These are phyloP conservation scores for Apiospora saccharicola DNA, from an alignment of 2,329 filamentous ascomycete genomes.

Conservation along the genomic window DNA sequence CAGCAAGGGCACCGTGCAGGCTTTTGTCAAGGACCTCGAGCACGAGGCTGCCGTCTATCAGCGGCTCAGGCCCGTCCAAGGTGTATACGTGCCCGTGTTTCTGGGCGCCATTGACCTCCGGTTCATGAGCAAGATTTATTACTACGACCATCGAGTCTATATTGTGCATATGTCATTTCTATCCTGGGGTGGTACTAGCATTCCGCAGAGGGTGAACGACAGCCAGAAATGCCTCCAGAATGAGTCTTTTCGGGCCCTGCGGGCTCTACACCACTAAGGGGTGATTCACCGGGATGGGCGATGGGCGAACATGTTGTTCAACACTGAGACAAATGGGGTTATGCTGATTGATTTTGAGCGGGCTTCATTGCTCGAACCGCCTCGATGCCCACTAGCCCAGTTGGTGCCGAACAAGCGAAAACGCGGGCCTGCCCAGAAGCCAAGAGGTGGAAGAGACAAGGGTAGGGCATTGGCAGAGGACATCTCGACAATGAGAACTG, in stretches of 20 bases:
- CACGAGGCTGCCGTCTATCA: constrained; percentile 16
- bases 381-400: not conserved
- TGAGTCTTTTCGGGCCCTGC: constrained; percentile 8
- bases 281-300: constrained; percentile 11
- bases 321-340: not conserved
- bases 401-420: constrained; percentile 17
- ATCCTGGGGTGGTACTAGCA: constrained; percentile 13
- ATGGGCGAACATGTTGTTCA: constrained; percentile 15
- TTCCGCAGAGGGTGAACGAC: constrained; percentile 7
- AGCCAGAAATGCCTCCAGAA: not conserved
- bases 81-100: constrained; percentile 20
- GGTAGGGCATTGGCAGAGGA: not conserved
- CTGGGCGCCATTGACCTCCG: constrained; percentile 19
- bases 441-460: not conserved
- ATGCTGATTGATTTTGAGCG: constrained; percentile 19
- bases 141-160: constrained; percentile 20
- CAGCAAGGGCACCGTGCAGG: constrained; percentile 7
- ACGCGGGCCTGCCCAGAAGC: not conserved
- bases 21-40: constrained; percentile 22
- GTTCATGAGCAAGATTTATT: constrained; percentile 8
- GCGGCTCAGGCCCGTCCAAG: constrained; percentile 5
- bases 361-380: constrained; percentile 8
- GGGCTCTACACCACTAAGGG: not conserved
- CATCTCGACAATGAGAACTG: constrained; percentile 5
- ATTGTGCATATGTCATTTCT: constrained; percentile 4